Conservation (phyloP, 1,284 basidiomycete genomes). For the Mycosarcoma mackinlayi region DNA sequence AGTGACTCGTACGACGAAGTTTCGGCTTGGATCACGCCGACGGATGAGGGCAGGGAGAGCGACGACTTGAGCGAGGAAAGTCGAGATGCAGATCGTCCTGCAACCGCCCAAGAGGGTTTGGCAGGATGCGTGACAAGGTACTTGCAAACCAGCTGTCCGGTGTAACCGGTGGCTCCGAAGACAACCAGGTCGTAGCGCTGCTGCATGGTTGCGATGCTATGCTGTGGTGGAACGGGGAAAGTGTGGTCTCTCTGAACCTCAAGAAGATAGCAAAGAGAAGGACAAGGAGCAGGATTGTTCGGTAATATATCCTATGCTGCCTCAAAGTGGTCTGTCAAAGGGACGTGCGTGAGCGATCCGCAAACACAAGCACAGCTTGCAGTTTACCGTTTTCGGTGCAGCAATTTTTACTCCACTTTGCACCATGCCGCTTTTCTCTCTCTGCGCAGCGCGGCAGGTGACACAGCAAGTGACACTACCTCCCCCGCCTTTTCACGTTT, state of each 20-base stretch:
- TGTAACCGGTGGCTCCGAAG: constrained; percentile 64
- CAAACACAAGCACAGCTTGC: no score
- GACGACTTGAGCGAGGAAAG: constrained; percentile 38
- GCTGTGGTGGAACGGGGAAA: not conserved
- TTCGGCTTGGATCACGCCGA: constrained; percentile 50
- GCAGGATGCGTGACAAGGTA: constrained; percentile 53
- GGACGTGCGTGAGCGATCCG: not conserved
- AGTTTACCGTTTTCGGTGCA: no score
- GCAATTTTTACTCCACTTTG: no score
- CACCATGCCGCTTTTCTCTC: no score
- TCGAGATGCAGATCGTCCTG: constrained; percentile 52
- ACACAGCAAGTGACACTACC: no score
- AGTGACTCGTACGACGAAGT: constrained; percentile 41
- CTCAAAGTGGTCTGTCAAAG: no score
- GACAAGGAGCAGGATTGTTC: not conserved
- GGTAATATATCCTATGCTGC: not conserved
- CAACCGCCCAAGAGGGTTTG: constrained; percentile 53
- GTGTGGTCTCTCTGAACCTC: no score
- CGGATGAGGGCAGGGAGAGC: constrained; percentile 35
- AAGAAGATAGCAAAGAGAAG: not conserved
- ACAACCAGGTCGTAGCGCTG: constrained; percentile 52
- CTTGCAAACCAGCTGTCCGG: constrained; percentile 51
- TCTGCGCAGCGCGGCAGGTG: no score
- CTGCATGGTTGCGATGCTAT: constrained; percentile 28
- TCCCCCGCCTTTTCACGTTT: no score